Evolutionary conservation across 768 basidiomycete species (phyloP), one percentile per base, ranked within the genome.

Genomic region (Xanthoconium purpureum): DNA sequence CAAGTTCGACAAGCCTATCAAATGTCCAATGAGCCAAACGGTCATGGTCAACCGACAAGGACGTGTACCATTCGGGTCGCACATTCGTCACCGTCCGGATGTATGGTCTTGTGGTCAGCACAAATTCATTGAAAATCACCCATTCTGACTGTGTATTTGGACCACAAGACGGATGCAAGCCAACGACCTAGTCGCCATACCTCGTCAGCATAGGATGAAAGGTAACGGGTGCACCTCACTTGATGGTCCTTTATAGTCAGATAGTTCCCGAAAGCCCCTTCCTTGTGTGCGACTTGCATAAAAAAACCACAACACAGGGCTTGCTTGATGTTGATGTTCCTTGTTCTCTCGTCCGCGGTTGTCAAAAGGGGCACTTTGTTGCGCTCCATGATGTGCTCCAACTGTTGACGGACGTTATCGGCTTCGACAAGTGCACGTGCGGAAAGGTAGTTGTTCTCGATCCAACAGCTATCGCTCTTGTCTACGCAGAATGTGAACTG

Each of bases 281-380:
- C 94, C 71, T 91, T 91, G 72, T 97, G 94, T 10, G 94, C 96
- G 14, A 93, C 84, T 69, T 98, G 95, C 95, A 97, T 98, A 76
- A 98, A 99, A 80, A 91, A 99, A 1, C 94, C 96, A 63, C 88
- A 89, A 5, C 91, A 88, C 18, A 98, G 78, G 0, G 88, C 88
- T 72, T 87, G 86, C 28, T 92, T 83, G 53, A 98, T 86, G 62
- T 88, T 87, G 53, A 75, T 59, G 71, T 84, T 89, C 60, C 89
- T 81, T 67, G 86, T 89, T 66, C 78, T 80, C 63, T 89, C 82
- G 61, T 93, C 89, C 32, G 69, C 71, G 3, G 83, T 77, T 8
- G 86, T 85, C 28, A 94, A 71, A 24, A 94, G 69, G 29, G 89
- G 87, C 37, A 96, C 75, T 54, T 94, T 91, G 66, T 81, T 90